Base-by-base conservation (phyloP, 306 rosid genomes). In the Boehmeria nivea region DNA sequence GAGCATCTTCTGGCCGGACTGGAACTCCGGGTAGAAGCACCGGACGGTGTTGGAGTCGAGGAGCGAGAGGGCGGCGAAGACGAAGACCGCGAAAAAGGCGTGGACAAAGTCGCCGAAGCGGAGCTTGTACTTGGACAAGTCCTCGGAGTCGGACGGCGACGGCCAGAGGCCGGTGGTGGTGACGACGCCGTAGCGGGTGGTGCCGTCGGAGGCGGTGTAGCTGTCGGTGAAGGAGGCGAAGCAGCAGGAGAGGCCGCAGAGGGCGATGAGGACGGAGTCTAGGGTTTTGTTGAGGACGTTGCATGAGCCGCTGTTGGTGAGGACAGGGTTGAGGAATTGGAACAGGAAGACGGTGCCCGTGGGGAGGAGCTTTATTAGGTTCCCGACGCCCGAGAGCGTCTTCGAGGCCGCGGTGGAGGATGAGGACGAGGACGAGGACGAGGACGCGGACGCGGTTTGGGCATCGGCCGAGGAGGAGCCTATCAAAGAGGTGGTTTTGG, bases 151-250 rank as follows among this genome's bases (percentile, higher is more conserved):
- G 0, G 88, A 74, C 23, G 87, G 54, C 1, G 88, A 60, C 0
- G 95, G 94, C 94, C 95, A 90, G 13, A 90, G 27, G 0, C 95
- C 94, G 8, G 44, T 70, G 0, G 16, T 0, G 1, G 95, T 90
- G 3, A 60, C 87, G 21, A 90, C 1, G 26, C 73, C 88, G 15
- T 77, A 87, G 63, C 81, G 88, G 2, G 55, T 67, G 19, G 61
- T 8, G 8, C 83, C 88, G 48, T 78, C 94, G 37, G 58, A 37
- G 52, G 78, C 85, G 1, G 72, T 65, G 82, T 82, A 87, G 48
- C 95, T 87, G 51, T 90, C 98, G 0, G 91, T 84, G 74, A 90
- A 90, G 67, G 83, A 69, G 26, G 95, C 50, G 49, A 90, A 84
- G 43, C 21, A 75, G 22, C 95, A 90, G 49, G 70, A 80, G 59